Percentiles rank a stretch among this genome's conserved stretches.
Evolutionary conservation across 176 grass and related monocot species (phyloP).

Genomic region (Oropetium thomaeum): DNA sequence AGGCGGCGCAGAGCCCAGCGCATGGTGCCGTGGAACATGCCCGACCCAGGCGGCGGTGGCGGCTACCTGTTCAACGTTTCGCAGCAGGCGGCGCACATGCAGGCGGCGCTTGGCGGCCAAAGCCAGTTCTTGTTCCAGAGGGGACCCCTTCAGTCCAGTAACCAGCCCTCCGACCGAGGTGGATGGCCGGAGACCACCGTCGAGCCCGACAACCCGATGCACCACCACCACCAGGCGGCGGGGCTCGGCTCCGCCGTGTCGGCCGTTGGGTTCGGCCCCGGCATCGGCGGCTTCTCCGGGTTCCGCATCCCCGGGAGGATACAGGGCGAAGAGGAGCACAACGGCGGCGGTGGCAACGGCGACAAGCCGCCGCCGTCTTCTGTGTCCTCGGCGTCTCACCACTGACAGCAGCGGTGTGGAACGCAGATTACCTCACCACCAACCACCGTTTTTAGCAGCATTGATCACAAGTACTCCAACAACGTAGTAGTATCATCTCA

Average conservation of each 20-base stretch:
- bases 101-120: constrained; percentile 49
- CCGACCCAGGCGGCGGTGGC: constrained; percentile 51
- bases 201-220: constrained; percentile 59
- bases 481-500: neutral
- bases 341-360: constrained; percentile 52
- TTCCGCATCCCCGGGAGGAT: constrained; percentile 81
- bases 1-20: constrained; percentile 47
- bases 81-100: constrained; percentile 56
- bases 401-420: constrained; percentile 61
- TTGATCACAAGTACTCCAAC: neutral
- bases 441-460: constrained; percentile 5
- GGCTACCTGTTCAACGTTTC: constrained; percentile 69
- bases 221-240: no score
- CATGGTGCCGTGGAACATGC: constrained; percentile 70
- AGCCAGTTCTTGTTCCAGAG: constrained; percentile 86
- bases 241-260: no score
- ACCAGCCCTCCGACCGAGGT: constrained; percentile 76
- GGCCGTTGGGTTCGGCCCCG: constrained; percentile 60
- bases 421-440: constrained; percentile 31
- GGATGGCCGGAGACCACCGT: constrained; percentile 73
- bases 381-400: constrained; percentile 79
- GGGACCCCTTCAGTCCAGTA: constrained; percentile 99
- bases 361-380: constrained; percentile 64
- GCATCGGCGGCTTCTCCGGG: constrained; percentile 68
- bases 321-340: constrained; percentile 91